Percentiles rank a stretch among this genome's conserved stretches.
These are phyloP conservation scores for Macadamia integrifolia DNA, from an alignment of 164 flowering plant species.

Conservation along the genomic window DNA sequence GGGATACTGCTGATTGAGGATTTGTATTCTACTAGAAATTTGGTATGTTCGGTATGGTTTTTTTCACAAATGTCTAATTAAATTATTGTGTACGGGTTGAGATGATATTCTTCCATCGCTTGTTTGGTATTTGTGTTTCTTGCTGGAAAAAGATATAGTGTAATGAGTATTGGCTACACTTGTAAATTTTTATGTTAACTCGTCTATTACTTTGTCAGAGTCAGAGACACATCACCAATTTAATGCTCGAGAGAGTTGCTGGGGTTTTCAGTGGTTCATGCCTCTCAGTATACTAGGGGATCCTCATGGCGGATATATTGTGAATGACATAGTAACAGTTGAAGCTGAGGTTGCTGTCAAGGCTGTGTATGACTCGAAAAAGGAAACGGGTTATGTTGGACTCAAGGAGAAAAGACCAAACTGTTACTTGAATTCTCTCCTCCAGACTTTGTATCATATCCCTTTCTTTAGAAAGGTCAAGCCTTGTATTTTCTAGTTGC, in stretches of 20 bases:
- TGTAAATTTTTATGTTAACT: conserved; percentile 4
- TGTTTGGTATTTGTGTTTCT: too few relatives aligned
- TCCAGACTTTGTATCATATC: conserved; percentile 85
- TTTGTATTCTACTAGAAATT: too few relatives aligned
- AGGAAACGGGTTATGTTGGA: conserved; percentile 94
- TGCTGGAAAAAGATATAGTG: too few relatives aligned
- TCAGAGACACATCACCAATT: conserved; percentile 92
- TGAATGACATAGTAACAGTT: conserved; percentile 55
- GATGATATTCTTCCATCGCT: background rate
- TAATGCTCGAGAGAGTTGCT: conserved; percentile 81
- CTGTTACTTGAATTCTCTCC: conserved; percentile 92
- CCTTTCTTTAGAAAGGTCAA: conserved; percentile 86
- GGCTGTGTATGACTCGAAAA: conserved; percentile 78
- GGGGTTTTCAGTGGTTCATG: conserved; percentile 97
- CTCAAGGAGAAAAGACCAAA: conserved; percentile 98
- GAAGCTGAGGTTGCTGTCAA: conserved; percentile 84
- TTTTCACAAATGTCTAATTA: too few relatives aligned
- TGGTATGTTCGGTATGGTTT: too few relatives aligned
- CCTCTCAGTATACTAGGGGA: conserved; percentile 78
- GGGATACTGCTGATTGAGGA: too few relatives aligned
- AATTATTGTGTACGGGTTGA: background rate
- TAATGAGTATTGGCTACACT: background rate
- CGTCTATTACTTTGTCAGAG: conserved; percentile 13
- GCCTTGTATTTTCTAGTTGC: background rate
- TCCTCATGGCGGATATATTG: conserved; percentile 64